phyloP scores from a whole-genome alignment of 2,329 filamentous ascomycete species.

The Cladosporium sp. region DNA sequence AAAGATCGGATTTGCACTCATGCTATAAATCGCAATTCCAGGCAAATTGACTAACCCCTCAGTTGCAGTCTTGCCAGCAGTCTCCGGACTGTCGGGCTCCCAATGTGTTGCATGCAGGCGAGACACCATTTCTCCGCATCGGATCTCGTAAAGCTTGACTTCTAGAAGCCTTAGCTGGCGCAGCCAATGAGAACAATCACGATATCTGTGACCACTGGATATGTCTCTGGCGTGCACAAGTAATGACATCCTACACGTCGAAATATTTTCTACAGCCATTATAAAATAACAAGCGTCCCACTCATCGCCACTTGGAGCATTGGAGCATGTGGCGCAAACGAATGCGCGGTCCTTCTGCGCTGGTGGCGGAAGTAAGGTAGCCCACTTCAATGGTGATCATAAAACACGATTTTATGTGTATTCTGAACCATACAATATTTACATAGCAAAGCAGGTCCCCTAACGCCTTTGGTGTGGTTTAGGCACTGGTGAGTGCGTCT shows the following conservation, averaged over 20 bases:
- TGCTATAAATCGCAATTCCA: no score
- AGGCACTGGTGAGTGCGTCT: background rate
- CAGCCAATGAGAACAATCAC: background rate
- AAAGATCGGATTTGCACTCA: no score
- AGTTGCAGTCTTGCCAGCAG: no score
- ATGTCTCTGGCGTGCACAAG: no score
- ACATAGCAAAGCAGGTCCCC: constrained; percentile 13
- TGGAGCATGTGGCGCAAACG: no score
- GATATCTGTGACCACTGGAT: background rate
- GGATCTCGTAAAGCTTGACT: background rate
- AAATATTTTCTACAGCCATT: no score
- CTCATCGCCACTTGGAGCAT: no score
- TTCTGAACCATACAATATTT: constrained; percentile 12
- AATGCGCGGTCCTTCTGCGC: no score
- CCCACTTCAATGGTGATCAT: background rate
- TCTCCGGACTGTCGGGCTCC: no score
- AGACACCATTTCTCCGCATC: constrained; percentile 7
- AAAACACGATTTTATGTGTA: background rate
- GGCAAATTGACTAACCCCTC: no score
- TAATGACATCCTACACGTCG: no score
- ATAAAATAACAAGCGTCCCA: no score
- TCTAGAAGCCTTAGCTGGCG: background rate
- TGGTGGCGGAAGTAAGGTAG: background rate
- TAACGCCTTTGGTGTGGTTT: constrained; percentile 8
- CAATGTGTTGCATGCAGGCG: background rate